Evolutionary conservation across 805 yeast genomes (phyloP), one percentile per base, ranked within the genome.

Genomic region (Hanseniaspora thailandica): DNA sequence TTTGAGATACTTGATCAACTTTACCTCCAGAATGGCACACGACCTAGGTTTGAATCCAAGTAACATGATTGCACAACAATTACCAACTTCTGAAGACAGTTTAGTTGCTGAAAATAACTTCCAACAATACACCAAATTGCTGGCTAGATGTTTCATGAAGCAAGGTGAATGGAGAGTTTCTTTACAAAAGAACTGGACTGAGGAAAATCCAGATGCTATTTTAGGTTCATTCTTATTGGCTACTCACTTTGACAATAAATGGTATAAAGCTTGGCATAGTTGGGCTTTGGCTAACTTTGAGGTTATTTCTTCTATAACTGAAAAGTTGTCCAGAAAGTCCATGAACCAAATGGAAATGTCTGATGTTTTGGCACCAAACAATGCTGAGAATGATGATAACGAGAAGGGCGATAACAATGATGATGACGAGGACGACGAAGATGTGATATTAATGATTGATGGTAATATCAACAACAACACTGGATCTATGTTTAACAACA

Each of bases 181-280:
- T 0, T 68, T 90, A 59, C 83, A 84, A 55, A 76, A 73, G 46
- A 78, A 78, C 57, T 90, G 97, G 97, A 76, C 86, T 56, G 75
- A 80, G 9, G 84, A 81, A 57, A 78, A 77, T 35, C 81, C 89
- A 1, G 89, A 87, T 43, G 84, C 89, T 1, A 87, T 93, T 58
- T 70, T 93, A 55, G 96, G 97, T 12, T 88, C 97, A 0, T 93
- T 86, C 64, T 70, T 93, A 53, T 72, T 93, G 58, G 97, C 98
- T 0, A 90, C 98, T 0, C 96, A 89, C 64, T 90, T 93, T 66
- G 97, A 93, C 64, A 74, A 78, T 34, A 76, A 78, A 23, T 93
- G 98, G 96, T 93, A 93, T 63, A 93, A 94, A 63, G 98, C 97
- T 17, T 94, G 98, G 98, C 99, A 93, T 65, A 90, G 88, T 63